These are phyloP conservation scores for Geotrichum carabidarum DNA, from an alignment of 1,139 yeast genomes.

Conservation along the genomic window DNA sequence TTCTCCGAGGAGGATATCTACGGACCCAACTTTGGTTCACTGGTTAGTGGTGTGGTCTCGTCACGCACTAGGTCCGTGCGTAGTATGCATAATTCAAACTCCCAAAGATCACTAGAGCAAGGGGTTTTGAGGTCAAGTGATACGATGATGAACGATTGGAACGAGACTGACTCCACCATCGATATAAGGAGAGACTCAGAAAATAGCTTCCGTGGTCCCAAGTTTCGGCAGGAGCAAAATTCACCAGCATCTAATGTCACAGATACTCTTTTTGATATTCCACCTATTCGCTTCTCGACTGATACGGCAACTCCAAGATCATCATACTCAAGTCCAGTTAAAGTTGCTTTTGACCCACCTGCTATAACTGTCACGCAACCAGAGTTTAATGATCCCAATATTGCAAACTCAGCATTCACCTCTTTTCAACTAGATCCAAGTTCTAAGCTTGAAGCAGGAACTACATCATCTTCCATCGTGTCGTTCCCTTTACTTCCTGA, in stretches of 20 bases:
- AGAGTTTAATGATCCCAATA: not conserved
- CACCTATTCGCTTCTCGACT: constrained; percentile 5
- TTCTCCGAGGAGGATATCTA: too few species aligned
- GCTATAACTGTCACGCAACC: not conserved
- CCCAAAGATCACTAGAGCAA: not conserved
- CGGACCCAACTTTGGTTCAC: too few species aligned
- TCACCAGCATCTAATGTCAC: not conserved
- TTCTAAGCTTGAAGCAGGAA: not conserved
- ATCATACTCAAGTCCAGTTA: constrained; percentile 7
- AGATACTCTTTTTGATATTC: not conserved
- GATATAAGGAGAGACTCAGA: not conserved
- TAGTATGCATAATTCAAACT: not conserved
- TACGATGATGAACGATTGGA: not conserved
- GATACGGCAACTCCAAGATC: constrained; percentile 6
- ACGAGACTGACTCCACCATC: not conserved
- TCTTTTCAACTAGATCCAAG: not conserved
- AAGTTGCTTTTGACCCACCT: constrained; percentile 10
- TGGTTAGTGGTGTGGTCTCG: too few species aligned
- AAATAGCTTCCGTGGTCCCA: not conserved
- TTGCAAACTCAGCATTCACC: not conserved
- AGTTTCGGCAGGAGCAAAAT: not conserved
- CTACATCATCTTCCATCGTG: not conserved
- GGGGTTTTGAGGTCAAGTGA: not conserved
- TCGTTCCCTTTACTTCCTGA: not conserved
- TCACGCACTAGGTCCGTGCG: not conserved